These are phyloP conservation scores for Hura crepitans DNA, from an alignment of 441 rosid species.

Conservation along the genomic window DNA sequence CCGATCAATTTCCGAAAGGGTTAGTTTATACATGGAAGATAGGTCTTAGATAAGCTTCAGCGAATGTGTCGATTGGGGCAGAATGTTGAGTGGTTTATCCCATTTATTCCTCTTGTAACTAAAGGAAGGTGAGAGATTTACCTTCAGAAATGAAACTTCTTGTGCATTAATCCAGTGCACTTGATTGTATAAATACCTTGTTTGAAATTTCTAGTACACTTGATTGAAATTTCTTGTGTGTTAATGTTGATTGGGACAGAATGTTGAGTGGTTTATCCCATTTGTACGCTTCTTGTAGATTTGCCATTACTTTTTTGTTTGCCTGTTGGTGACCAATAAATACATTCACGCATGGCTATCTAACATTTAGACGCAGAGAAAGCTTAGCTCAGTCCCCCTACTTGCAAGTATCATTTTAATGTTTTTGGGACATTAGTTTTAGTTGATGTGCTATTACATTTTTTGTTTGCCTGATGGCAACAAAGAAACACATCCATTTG, in stretches of 20 bases:
- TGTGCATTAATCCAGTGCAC: background rate
- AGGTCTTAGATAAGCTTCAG: background rate
- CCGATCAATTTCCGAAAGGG: background rate
- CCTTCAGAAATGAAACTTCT: background rate
- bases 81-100: background rate
- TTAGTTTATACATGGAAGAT: background rate
- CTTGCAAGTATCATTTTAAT: background rate
- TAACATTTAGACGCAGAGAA: too few relatives aligned
- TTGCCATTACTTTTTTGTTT: too few relatives aligned
- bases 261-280: too few relatives aligned
- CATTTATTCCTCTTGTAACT: background rate
- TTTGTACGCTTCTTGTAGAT: too few relatives aligned
- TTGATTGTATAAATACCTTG: background rate
- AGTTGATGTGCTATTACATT: background rate
- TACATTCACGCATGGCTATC: too few relatives aligned
- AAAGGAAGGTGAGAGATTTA: background rate
- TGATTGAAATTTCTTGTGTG: too few relatives aligned
- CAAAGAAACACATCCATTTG: constrained; percentile 6
- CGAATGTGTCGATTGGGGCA: background rate
- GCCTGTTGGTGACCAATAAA: too few relatives aligned
- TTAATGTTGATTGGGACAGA: too few relatives aligned
- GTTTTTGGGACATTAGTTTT: background rate
- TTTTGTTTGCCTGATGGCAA: constrained; percentile 8
- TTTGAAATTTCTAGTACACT: too few relatives aligned
- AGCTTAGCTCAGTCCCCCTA: background rate